phyloP scores from a whole-genome alignment of 768 basidiomycete species.

The Gyrodon lividus region DNA sequence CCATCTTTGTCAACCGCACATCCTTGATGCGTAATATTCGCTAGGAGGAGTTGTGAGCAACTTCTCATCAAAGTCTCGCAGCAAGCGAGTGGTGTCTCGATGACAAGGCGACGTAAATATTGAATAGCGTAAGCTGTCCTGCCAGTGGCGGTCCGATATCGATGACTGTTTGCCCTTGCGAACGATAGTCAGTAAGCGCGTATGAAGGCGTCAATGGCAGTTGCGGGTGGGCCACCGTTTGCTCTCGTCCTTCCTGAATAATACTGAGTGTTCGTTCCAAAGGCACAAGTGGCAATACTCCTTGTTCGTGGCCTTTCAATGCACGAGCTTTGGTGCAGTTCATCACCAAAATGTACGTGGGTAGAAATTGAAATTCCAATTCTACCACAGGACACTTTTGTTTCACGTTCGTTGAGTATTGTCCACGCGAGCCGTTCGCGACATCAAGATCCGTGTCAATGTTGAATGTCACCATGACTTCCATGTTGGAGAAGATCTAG shows the following conservation, averaged over 20 bases:
- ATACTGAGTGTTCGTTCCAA: constrained; percentile 33
- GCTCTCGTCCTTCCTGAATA: constrained; percentile 18
- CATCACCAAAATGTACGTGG: constrained; percentile 31
- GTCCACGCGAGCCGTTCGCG: too few relatives aligned
- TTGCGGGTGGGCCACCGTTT: background rate
- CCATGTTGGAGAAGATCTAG: constrained; percentile 10
- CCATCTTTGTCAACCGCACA: too few relatives aligned
- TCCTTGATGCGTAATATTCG: too few relatives aligned
- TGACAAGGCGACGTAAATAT: constrained; percentile 40
- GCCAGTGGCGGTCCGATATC: constrained; percentile 37
- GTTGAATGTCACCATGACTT: constrained; percentile 23
- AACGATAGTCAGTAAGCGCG: constrained; percentile 41
- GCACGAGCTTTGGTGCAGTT: background rate
- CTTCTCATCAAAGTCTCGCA: too few relatives aligned
- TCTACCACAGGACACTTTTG: too few relatives aligned
- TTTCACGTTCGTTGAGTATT: too few relatives aligned
- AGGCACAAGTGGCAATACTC: constrained; percentile 2
- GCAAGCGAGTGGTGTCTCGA: constrained; percentile 11
- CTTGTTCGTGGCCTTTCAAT: background rate
- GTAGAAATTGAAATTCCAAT: too few relatives aligned
- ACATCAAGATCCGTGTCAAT: constrained; percentile 40
- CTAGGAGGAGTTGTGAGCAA: too few relatives aligned
- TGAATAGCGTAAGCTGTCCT: constrained; percentile 34
- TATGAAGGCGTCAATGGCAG: constrained; percentile 37
- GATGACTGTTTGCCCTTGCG: constrained; percentile 41